phyloP scores from a whole-genome alignment of 2,329 filamentous ascomycete genomes.

The Diaporthe destruens region DNA sequence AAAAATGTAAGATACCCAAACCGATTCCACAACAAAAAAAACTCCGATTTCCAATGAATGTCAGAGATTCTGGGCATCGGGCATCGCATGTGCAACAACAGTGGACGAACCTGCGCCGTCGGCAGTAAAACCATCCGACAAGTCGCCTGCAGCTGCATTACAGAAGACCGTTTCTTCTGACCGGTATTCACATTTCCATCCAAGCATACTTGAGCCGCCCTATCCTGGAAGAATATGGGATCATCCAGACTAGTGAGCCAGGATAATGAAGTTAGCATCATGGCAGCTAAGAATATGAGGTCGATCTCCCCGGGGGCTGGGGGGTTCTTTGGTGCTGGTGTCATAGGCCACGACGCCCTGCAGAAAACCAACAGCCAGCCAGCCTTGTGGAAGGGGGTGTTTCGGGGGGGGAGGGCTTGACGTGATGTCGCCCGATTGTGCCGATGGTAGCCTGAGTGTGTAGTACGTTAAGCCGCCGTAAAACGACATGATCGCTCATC shows the following conservation, averaged over 20 bases:
- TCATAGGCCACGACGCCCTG: not conserved
- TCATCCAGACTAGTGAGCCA: not conserved
- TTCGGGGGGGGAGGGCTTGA: not conserved
- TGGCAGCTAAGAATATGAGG: not conserved
- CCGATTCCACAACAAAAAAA: too few species aligned
- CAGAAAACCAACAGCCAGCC: not conserved
- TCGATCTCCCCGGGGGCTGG: not conserved
- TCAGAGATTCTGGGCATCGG: not conserved
- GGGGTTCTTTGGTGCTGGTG: not conserved
- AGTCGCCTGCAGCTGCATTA: not conserved
- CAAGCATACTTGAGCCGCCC: not conserved
- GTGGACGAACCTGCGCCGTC: not conserved
- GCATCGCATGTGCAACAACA: not conserved
- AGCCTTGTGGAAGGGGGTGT: not conserved
- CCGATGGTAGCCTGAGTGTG: not conserved
- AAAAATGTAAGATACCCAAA: constrained; percentile 13
- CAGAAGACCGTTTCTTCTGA: not conserved
- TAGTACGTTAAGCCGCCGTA: too few species aligned
- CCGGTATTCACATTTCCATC: not conserved
- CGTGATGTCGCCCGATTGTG: not conserved
- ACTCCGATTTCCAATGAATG: not conserved
- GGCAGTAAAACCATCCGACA: not conserved
- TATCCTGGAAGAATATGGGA: not conserved
- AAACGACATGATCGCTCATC: not conserved
- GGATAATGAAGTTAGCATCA: not conserved